A percentile compares a stretch with the other conserved stretches of the same genome.
Evolutionary conservation across 73 alveolate species (phyloP).

Genomic region (Uronychia setigera): DNA sequence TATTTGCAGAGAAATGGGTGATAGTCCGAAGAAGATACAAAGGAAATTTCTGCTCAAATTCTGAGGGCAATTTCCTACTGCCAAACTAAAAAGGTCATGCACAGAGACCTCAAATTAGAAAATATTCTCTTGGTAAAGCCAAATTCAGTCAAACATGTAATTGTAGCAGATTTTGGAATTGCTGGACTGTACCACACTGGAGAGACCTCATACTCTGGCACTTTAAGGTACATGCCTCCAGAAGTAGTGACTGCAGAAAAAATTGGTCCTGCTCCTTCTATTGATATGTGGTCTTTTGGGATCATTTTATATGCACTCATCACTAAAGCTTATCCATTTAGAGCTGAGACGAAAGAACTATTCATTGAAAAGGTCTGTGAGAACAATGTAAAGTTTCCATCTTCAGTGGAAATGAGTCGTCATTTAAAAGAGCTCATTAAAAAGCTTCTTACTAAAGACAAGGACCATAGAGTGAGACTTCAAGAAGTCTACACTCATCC

Average conservation of each 20-base stretch:
- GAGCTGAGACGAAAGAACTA: not conserved
- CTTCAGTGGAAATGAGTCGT: not conserved
- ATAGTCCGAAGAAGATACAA: not conserved
- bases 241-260: not conserved
- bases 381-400: not conserved
- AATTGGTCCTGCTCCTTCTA: not conserved
- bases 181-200: not conserved
- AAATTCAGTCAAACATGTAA: not conserved
- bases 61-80: not conserved
- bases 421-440: not conserved
- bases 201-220: not conserved
- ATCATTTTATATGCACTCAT: not conserved
- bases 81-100: not conserved
- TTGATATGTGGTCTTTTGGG: constrained; percentile 16
- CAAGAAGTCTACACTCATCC: not conserved
- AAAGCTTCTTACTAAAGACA: not conserved
- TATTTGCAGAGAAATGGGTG: not conserved
- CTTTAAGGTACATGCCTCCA: not conserved
- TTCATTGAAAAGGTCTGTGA: not conserved
- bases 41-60: not conserved
- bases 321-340: not conserved
- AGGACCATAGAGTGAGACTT: not conserved
- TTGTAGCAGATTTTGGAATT: constrained; percentile 1
- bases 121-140: not conserved
- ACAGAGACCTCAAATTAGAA: constrained; percentile 17